Percentiles rank a stretch among this genome's conserved stretches.
Conservation (phyloP, 202 grass and related monocot genomes). For the Schoenoplectus tabernaemontani region DNA sequence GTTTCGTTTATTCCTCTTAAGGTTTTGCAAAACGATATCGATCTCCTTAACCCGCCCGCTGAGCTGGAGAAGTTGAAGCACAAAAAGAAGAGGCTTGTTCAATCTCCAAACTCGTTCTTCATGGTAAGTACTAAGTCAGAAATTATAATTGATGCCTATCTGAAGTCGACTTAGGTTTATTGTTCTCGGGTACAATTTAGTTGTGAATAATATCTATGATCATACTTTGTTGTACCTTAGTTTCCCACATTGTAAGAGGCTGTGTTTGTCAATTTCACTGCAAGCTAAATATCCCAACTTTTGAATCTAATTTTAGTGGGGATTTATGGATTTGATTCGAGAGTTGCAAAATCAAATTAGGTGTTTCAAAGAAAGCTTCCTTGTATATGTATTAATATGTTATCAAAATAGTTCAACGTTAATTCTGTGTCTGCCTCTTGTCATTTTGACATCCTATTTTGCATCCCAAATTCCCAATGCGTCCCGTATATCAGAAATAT, state of each 20-base stretch:
- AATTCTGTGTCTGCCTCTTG: not conserved
- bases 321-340: not conserved
- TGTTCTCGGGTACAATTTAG: not conserved
- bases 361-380: not conserved
- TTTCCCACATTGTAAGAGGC: not conserved
- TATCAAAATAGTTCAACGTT: not conserved
- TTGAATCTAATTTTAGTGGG: not conserved
- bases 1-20: constrained; percentile 5
- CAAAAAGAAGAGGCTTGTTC: constrained; percentile 72
- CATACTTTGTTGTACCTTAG: not conserved
- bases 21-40: constrained; percentile 70
- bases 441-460: not conserved
- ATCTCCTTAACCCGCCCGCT: constrained; percentile 55
- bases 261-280: not conserved
- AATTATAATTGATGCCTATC: not conserved
- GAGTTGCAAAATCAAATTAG: not conserved
- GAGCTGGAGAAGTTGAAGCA: constrained; percentile 70
- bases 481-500: not conserved
- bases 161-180: not conserved
- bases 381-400: not conserved
- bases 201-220: not conserved
- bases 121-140: constrained; percentile 42
- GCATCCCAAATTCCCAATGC: not conserved
- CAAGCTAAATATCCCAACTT: not conserved
- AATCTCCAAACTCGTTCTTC: constrained; percentile 76